Conservation (phyloP, 768 basidiomycete genomes). For the Phanerochaete sordida region DNA sequence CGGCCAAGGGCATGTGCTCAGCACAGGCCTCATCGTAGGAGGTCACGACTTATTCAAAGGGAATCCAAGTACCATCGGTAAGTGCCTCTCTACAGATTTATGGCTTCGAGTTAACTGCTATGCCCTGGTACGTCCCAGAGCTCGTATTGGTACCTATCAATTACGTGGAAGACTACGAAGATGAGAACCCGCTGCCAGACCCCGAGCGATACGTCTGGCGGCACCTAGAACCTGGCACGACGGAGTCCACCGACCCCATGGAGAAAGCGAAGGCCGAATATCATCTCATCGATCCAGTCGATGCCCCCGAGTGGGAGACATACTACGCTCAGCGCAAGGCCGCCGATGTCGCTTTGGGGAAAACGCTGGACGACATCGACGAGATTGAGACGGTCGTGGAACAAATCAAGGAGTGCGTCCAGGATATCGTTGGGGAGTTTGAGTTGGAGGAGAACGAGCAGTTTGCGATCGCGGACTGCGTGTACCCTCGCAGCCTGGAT, state of each 20-base stretch:
- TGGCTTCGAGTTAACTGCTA: too few species aligned
- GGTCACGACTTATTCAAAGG: not conserved
- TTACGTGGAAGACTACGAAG: not conserved
- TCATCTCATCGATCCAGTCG: slow-evolving; percentile 1
- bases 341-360: not conserved
- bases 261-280: not conserved
- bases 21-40: not conserved
- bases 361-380: not conserved
- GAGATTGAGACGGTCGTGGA: not conserved
- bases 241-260: not conserved
- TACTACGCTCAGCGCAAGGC: slow-evolving; percentile 1
- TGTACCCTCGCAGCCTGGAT: not conserved
- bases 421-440: not conserved
- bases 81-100: too few species aligned
- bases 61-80: too few species aligned
- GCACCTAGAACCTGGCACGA: not conserved
- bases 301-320: not conserved
- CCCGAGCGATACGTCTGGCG: not conserved
- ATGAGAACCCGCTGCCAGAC: not conserved
- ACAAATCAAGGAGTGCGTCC: slow-evolving; percentile 1
- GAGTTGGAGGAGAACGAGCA: not conserved
- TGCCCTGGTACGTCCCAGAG: too few species aligned
- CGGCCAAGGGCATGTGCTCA: not conserved
- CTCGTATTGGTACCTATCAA: not conserved
- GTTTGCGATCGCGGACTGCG: slow-evolving; percentile 4